These are phyloP conservation scores for Mortierella polycephala DNA, from an alignment of 371 early-diverging fungal genomes.

Conservation along the genomic window DNA sequence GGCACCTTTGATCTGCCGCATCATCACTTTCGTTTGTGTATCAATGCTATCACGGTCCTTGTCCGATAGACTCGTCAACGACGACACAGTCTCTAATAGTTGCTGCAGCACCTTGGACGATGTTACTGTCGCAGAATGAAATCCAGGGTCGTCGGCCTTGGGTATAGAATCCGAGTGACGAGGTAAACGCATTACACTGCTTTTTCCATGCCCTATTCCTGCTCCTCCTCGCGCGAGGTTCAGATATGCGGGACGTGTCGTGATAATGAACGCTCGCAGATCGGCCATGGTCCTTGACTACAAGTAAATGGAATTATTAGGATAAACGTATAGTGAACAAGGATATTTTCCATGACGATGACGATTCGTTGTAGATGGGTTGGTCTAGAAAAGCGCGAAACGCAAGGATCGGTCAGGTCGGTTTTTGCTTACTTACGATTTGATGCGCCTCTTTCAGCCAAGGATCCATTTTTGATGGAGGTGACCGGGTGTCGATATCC, in stretches of 20 bases:
- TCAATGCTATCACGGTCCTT: slow-evolving; percentile 53
- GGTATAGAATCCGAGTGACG: slow-evolving; percentile 35
- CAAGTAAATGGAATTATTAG: neutral
- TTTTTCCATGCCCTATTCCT: slow-evolving; percentile 6
- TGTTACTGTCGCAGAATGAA: slow-evolving; percentile 1
- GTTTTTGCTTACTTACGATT: slow-evolving; percentile 22
- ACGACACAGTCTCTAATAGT: slow-evolving; percentile 39
- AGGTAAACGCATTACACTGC: slow-evolving; percentile 1
- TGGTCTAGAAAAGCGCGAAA: neutral
- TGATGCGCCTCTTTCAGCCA: slow-evolving; percentile 52
- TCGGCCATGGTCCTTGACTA: slow-evolving; percentile 52
- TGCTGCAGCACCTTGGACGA: slow-evolving; percentile 44
- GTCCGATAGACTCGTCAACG: slow-evolving; percentile 39
- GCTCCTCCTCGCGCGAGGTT: slow-evolving; percentile 30
- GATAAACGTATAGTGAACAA: neutral
- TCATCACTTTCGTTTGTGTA: slow-evolving; percentile 50
- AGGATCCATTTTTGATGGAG: slow-evolving; percentile 20
- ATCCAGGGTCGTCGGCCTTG: neutral
- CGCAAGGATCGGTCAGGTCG: neutral
- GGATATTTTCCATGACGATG: neutral
- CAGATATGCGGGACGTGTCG: slow-evolving; percentile 48
- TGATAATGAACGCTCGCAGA: slow-evolving; percentile 44
- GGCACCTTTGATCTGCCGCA: slow-evolving; percentile 51
- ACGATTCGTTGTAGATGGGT: neutral
- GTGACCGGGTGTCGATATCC: neutral